Conservation (phyloP, 2,329 filamentous ascomycete genomes). For the Allantophomopsis cytisporea region DNA sequence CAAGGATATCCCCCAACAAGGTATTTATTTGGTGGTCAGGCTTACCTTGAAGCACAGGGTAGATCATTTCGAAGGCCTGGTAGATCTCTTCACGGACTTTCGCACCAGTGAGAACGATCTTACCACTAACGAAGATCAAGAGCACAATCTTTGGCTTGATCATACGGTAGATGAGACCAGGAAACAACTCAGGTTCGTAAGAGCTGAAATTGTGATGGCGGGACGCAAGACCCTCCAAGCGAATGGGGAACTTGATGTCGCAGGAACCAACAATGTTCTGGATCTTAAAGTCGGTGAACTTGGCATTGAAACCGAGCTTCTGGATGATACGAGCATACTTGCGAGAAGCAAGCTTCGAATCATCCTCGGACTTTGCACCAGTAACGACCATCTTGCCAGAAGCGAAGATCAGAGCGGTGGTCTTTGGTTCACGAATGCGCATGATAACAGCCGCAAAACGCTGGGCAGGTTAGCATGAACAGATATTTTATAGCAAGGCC, state of each 20-base stretch:
- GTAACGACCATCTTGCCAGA: constrained; percentile 99
- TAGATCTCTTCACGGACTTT: constrained; percentile 98
- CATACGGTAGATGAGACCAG: constrained; percentile 99
- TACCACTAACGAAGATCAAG: constrained; percentile 93
- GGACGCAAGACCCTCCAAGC: constrained; percentile 86
- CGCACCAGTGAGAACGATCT: constrained; percentile 94
- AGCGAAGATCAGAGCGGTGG: constrained; percentile 93
- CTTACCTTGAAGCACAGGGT: constrained; percentile 81
- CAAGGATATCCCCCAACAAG: not conserved
- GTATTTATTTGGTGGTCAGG: too few relatives aligned
- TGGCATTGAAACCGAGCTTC: constrained; percentile 98
- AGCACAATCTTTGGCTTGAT: constrained; percentile 99
- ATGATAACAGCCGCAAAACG: constrained; percentile 99
- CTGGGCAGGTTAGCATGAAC: constrained; percentile 35
- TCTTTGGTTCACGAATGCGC: constrained; percentile 98
- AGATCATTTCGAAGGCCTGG: constrained; percentile 93
- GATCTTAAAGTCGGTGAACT: constrained; percentile 99
- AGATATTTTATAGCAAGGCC: constrained; percentile 27
- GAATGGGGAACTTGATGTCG: constrained; percentile 98
- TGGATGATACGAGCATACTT: constrained; percentile 99
- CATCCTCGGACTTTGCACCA: constrained; percentile 94
- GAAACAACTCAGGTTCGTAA: constrained; percentile 96
- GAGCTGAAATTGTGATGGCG: constrained; percentile 99
- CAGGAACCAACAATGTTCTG: constrained; percentile 98
- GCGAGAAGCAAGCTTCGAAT: constrained; percentile 89